These are phyloP conservation scores for Mantamonas sphyraenae DNA, from an alignment of 78 protist genomes.

Conservation along the genomic window DNA sequence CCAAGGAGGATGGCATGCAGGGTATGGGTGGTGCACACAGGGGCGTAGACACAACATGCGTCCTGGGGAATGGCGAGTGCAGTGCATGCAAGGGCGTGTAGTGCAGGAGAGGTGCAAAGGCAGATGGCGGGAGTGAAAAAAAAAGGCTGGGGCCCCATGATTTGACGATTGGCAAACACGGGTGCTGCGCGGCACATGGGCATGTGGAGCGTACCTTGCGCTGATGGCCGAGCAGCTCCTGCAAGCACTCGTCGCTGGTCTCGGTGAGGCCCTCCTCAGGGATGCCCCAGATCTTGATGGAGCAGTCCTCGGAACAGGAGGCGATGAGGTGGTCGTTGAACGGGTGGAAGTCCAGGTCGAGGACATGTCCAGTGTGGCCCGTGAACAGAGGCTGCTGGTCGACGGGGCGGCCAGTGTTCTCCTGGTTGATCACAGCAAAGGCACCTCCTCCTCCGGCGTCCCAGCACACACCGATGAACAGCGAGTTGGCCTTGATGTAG, in stretches of 20 bases:
- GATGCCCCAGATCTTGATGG: conserved; percentile 77
- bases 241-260: conserved; percentile 31
- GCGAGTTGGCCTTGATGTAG: conserved; percentile 66
- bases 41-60: too few species aligned
- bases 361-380: conserved; percentile 83
- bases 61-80: too few species aligned
- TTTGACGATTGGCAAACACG: too few species aligned
- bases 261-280: conserved; percentile 79
- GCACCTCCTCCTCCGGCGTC: conserved; percentile 89
- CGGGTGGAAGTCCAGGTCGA: conserved; percentile 88
- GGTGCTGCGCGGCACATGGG: too few species aligned
- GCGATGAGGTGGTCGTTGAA: conserved; percentile 85
- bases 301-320: conserved; percentile 91
- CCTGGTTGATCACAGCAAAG: conserved; percentile 50
- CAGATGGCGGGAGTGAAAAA: too few species aligned
- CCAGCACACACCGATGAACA: conserved; percentile 77
- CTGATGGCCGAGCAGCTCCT: conserved; percentile 79
- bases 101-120: too few species aligned
- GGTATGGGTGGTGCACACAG: too few species aligned
- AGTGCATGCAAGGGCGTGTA: too few species aligned
- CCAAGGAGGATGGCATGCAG: too few species aligned
- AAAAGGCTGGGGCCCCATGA: too few species aligned
- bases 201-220: too few species aligned
- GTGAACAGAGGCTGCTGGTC: conserved; percentile 52
- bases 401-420: conserved; percentile 17